Conservation (phyloP, 768 basidiomycete genomes). For the Hortiboletus flavorubellus region DNA sequence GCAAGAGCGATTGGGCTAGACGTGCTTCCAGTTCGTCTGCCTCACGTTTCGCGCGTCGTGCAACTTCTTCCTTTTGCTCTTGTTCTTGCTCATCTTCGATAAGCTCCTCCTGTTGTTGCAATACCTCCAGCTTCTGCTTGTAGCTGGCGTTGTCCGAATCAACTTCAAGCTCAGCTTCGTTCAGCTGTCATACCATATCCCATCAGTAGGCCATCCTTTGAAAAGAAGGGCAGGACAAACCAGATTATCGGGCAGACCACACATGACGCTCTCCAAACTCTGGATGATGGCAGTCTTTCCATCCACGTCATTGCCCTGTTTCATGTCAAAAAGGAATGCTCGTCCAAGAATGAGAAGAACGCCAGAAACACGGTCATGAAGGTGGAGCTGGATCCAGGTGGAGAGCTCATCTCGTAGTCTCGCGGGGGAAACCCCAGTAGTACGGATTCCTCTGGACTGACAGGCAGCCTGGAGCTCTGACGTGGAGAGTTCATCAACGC, state of each 20-base stretch:
- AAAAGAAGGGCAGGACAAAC: conserved; percentile 44
- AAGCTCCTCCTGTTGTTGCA: conserved; percentile 98
- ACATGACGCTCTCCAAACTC: conserved; percentile 86
- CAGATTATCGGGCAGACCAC: conserved; percentile 90
- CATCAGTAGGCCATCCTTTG: neutral
- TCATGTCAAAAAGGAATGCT: conserved; percentile 90
- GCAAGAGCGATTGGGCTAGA: conserved; percentile 77
- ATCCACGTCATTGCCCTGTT: conserved; percentile 69
- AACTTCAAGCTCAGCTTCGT: conserved; percentile 95
- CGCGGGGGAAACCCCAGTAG: conserved; percentile 81
- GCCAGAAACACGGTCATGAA: conserved; percentile 89
- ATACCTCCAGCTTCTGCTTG: conserved; percentile 96
- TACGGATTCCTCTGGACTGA: conserved; percentile 91
- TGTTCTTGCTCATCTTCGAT: conserved; percentile 99
- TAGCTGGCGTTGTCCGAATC: conserved; percentile 91
- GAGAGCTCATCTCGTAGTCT: conserved; percentile 84
- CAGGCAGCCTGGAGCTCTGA: conserved; percentile 91
- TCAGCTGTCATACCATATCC: conserved; percentile 55
- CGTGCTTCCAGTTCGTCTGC: conserved; percentile 75
- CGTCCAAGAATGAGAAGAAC: conserved; percentile 91
- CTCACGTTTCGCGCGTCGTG: conserved; percentile 82
- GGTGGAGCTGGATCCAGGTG: conserved; percentile 90
- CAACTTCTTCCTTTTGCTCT: conserved; percentile 91
- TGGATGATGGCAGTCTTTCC: conserved; percentile 79
- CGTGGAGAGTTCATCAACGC: conserved; percentile 86